phyloP scores from a whole-genome alignment of 805 yeast species.

The Kuraishia cidri region DNA sequence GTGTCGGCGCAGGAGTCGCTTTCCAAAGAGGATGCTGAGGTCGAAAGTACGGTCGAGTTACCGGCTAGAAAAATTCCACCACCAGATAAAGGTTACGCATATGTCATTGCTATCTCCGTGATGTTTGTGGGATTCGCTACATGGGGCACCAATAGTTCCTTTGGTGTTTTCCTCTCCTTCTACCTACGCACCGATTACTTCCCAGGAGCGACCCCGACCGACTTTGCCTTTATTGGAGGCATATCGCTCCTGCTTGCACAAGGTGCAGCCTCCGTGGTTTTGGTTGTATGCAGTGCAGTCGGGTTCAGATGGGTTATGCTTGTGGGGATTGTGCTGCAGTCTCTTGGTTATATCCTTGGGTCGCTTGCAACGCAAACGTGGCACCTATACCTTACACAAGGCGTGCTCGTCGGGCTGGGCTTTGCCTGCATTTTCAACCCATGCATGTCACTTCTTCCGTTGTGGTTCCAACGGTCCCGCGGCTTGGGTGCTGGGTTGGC shows the following conservation, averaged over 20 bases:
- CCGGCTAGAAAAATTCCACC: no score
- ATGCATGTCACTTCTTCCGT: constrained; percentile 31
- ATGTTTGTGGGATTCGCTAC: neutral
- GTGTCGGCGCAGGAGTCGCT: no score
- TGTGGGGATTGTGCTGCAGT: constrained; percentile 29
- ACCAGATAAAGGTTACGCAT: constrained; percentile 1
- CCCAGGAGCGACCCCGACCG: constrained; percentile 41
- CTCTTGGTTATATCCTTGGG: constrained; percentile 35
- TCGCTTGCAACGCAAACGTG: constrained; percentile 34
- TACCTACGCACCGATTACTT: constrained; percentile 39
- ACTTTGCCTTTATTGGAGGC: constrained; percentile 58
- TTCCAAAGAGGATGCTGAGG: no score
- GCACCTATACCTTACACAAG: constrained; percentile 46
- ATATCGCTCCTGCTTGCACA: constrained; percentile 49
- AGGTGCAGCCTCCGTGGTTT: constrained; percentile 46
- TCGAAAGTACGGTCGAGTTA: no score
- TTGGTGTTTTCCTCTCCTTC: constrained; percentile 47
- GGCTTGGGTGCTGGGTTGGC: constrained; percentile 40
- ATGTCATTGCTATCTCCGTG: neutral
- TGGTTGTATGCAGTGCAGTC: constrained; percentile 34
- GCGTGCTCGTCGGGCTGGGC: constrained; percentile 38
- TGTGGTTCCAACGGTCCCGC: constrained; percentile 36
- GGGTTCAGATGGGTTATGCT: constrained; percentile 40
- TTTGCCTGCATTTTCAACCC: constrained; percentile 33
- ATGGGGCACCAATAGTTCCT: constrained; percentile 63